phyloP scores from a whole-genome alignment of 169 alveolate genomes.

The Cystoisospora suis region DNA sequence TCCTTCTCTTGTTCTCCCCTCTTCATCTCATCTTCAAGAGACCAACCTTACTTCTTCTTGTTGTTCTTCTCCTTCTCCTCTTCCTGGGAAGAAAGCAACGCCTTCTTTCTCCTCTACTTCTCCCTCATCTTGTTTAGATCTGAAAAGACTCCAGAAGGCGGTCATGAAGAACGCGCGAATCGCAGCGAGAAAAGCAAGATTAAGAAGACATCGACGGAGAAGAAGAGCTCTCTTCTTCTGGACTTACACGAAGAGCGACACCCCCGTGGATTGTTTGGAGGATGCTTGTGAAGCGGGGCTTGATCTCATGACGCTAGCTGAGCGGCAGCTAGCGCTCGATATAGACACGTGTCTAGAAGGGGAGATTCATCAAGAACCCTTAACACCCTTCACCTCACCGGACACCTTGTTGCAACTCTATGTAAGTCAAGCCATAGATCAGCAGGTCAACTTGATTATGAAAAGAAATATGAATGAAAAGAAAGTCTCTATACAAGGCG shows the following conservation, averaged over 20 bases:
- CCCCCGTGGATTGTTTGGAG: background rate
- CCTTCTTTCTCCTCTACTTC: too few species aligned
- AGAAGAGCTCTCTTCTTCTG: background rate
- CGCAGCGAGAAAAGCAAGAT: background rate
- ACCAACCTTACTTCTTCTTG: background rate
- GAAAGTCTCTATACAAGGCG: too few species aligned
- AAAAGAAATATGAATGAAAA: background rate
- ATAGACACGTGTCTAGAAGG: background rate
- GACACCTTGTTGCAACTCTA: background rate
- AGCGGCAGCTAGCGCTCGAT: background rate
- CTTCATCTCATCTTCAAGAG: background rate
- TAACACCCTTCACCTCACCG: slow-evolving; percentile 1
- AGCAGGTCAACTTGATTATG: background rate
- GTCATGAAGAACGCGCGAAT: too few species aligned
- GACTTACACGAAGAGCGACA: background rate
- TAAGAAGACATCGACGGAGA: background rate
- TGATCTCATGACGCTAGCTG: background rate
- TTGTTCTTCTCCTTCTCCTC: background rate
- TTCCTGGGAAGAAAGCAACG: background rate
- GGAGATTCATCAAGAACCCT: background rate
- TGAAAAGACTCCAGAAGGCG: too few species aligned
- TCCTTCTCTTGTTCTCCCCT: background rate
- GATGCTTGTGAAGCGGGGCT: background rate
- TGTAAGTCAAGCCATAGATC: too few species aligned
- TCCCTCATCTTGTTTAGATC: too few species aligned